Conservation (phyloP, 768 basidiomycete species). For the Mrakia frigida region DNA sequence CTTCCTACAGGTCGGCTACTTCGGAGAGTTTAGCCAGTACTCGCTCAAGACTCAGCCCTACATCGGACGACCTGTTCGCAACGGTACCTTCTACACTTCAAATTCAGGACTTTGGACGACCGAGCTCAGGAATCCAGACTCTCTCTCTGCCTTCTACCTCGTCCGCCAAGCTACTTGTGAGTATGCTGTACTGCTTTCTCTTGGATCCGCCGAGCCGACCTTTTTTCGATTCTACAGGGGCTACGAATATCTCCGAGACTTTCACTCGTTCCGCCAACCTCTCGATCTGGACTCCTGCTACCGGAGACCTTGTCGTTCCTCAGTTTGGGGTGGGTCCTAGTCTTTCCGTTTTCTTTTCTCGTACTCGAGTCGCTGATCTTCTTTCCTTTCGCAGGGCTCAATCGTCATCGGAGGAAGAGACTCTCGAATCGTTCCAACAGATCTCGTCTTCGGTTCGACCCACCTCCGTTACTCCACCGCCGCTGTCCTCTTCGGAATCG, state of each 20-base stretch:
- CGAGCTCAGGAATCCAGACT: slow-evolving; percentile 6
- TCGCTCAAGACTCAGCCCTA: slow-evolving; percentile 10
- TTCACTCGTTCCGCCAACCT: not conserved
- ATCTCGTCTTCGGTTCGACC: not conserved
- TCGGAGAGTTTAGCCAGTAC: slow-evolving; percentile 2
- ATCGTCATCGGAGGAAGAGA: slow-evolving; percentile 8
- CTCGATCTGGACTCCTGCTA: slow-evolving; percentile 10
- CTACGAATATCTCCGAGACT: not conserved
- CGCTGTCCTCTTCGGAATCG: not conserved
- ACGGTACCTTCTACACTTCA: slow-evolving; percentile 14
- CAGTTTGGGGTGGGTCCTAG: slow-evolving; percentile 8
- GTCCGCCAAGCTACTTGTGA: slow-evolving; percentile 2
- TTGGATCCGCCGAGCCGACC: no score
- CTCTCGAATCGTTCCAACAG: slow-evolving; percentile 8
- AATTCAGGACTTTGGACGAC: slow-evolving; percentile 5
- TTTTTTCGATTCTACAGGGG: not conserved
- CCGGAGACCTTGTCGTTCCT: slow-evolving; percentile 7
- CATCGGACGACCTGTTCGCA: slow-evolving; percentile 10
- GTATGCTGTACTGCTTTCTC: not conserved
- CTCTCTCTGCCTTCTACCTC: slow-evolving; percentile 7
- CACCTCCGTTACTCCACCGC: slow-evolving; percentile 8
- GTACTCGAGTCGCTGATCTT: not conserved
- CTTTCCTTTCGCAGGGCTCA: not conserved
- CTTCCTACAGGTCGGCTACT: not conserved
- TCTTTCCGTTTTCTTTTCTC: not conserved